Conservation (phyloP, 1,284 basidiomycete genomes). For the Moesziomyces globuligerus region DNA sequence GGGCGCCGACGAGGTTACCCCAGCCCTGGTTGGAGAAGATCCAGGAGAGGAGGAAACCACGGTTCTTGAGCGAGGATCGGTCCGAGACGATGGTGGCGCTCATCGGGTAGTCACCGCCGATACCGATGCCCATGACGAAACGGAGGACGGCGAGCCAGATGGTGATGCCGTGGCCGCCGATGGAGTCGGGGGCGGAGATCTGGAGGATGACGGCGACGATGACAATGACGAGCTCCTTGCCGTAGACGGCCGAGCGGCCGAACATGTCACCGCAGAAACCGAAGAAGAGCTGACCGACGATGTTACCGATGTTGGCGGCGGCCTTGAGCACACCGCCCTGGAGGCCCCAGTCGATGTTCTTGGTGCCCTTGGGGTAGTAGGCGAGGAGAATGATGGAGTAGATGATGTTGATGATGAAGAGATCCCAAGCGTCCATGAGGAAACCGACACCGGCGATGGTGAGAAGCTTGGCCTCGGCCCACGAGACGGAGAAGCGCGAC, state of each 20-base stretch:
- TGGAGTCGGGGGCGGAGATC: slow-evolving; percentile 61
- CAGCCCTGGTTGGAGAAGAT: slow-evolving; percentile 69
- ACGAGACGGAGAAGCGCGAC: slow-evolving; percentile 53
- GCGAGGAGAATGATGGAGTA: slow-evolving; percentile 61
- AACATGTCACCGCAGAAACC: slow-evolving; percentile 64
- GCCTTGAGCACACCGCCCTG: slow-evolving; percentile 64
- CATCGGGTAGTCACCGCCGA: slow-evolving; percentile 87
- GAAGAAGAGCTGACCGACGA: slow-evolving; percentile 61
- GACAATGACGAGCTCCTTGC: slow-evolving; percentile 63
- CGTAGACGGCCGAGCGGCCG: slow-evolving; percentile 64
- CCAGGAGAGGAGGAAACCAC: slow-evolving; percentile 59
- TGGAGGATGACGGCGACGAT: slow-evolving; percentile 62
- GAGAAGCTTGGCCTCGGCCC: slow-evolving; percentile 62
- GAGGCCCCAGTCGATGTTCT: slow-evolving; percentile 63
- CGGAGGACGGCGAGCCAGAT: slow-evolving; percentile 61
- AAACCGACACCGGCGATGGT: slow-evolving; percentile 64
- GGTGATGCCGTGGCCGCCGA: slow-evolving; percentile 60
- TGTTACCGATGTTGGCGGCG: slow-evolving; percentile 64
- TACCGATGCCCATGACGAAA: slow-evolving; percentile 67
- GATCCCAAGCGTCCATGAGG: slow-evolving; percentile 64
- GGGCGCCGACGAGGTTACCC: slow-evolving; percentile 69
- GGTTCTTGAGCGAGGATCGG: slow-evolving; percentile 56
- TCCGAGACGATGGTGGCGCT: slow-evolving; percentile 68
- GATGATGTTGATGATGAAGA: slow-evolving; percentile 65
- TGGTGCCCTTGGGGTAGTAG: slow-evolving; percentile 53